Base-by-base conservation (phyloP, 108 stramenopile genomes). In the Fragilaria crotonensis region DNA sequence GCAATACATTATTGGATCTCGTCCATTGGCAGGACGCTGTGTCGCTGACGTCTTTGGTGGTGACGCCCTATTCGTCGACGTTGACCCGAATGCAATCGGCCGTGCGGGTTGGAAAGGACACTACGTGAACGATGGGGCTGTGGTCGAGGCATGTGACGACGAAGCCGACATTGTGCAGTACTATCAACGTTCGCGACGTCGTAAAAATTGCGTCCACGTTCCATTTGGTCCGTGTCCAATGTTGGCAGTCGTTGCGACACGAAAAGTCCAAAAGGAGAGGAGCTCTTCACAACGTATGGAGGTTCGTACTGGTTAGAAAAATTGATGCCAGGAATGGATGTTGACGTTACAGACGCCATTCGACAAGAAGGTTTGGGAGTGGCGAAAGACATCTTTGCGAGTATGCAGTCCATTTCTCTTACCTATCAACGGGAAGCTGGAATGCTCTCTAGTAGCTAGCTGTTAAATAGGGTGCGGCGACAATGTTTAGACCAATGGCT, bases 141-240 rank as follows among this genome's bases (percentile, higher is more conserved):
- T 46, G 22, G 22, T 46, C 19, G 19, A n/a, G 22, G 45, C 19
- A 21, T n/a, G n/a, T n/a, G 22, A 46, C 22, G 22, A n/a, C 2
- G n/a, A n/a, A n/a, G n/a, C n/a, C n/a, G 45, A 21, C 2, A 21
- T 46, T 46, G 4, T 46, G 2, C 20, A 46, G 22, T 46, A 46
- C 22, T 46, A 46, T 46, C 20, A 46, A 46, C 22, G 20, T 2
- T 21, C 45, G 4, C 22, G 2, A 21, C 2, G 22, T 4, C 19
- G 45, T 2, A n/a, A 46, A 46, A 46, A 46, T 21, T 46, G 45
- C 22, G 45, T 46, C 4, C 22, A 61, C 21, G 49, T 68, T 33
- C 67, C 67, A 18, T 68, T 57, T 20, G 67, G 67, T n/a, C 67
- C 67, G 3, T 61, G 60, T 19, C 67, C 67, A 4, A 21, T 68